These are phyloP conservation scores for Phytophthora rubi DNA, from an alignment of 352 stramenopile species.

Conservation along the genomic window DNA sequence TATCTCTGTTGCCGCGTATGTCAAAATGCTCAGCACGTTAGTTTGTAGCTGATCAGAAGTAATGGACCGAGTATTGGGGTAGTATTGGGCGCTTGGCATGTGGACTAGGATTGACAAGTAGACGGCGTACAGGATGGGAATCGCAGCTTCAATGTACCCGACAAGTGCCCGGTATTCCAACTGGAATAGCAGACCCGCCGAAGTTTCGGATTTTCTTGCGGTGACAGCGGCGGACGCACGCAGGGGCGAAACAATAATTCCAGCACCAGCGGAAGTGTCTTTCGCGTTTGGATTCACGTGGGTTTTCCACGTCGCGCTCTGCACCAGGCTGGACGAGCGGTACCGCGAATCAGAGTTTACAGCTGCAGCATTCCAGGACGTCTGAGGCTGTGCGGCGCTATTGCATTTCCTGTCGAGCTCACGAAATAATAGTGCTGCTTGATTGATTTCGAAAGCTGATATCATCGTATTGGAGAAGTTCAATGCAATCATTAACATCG, in stretches of 20 bases:
- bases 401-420: neutral
- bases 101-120: slow-evolving; percentile 19
- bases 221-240: neutral
- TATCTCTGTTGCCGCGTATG: slow-evolving; percentile 12
- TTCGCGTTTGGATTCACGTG: too few relatives aligned
- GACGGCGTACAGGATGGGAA: slow-evolving; percentile 23
- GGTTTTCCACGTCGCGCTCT: neutral
- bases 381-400: neutral
- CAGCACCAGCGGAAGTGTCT: too few relatives aligned
- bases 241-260: too few relatives aligned
- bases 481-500: neutral
- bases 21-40: slow-evolving; percentile 6
- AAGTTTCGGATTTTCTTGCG: neutral
- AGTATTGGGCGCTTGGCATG: slow-evolving; percentile 31
- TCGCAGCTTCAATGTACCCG: slow-evolving; percentile 29
- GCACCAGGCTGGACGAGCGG: neutral
- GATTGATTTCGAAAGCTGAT: neutral
- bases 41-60: neutral
- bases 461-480: neutral
- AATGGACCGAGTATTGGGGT: slow-evolving; percentile 2
- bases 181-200: slow-evolving; percentile 17
- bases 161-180: slow-evolving; percentile 24
- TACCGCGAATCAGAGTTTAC: neutral
- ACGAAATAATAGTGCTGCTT: neutral
- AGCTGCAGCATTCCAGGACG: neutral